Percentiles rank a stretch among this genome's conserved stretches.
Conservation (phyloP, 1,139 yeast species). For the Nakaseomyces bracarensis region DNA sequence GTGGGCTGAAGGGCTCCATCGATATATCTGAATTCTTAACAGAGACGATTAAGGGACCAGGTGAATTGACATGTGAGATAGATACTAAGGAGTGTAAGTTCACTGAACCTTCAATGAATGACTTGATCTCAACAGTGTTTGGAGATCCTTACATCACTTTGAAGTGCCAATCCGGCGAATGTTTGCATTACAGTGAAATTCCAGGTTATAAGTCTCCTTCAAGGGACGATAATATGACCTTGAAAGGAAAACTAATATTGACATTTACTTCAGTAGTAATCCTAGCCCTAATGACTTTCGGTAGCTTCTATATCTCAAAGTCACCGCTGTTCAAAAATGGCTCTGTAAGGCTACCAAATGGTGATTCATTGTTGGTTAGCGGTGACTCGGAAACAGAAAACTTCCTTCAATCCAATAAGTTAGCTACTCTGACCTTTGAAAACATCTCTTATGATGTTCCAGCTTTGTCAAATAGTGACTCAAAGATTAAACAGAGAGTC, state of each 20-base stretch:
- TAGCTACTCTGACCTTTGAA: slow-evolving; percentile 65
- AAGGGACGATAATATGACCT: slow-evolving; percentile 43
- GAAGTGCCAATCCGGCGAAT: slow-evolving; percentile 77
- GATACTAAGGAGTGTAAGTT: slow-evolving; percentile 51
- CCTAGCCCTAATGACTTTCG: slow-evolving; percentile 27
- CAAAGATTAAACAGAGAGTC: slow-evolving; percentile 41
- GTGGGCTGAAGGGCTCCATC: slow-evolving; percentile 90
- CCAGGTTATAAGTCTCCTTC: slow-evolving; percentile 77
- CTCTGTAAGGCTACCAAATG: slow-evolving; percentile 31
- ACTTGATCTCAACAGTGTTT: slow-evolving; percentile 76
- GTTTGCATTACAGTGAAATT: slow-evolving; percentile 82
- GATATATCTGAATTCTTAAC: slow-evolving; percentile 89
- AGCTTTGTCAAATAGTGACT: slow-evolving; percentile 13
- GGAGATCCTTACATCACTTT: slow-evolving; percentile 87
- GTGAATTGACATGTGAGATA: slow-evolving; percentile 62
- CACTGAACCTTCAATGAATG: slow-evolving; percentile 95
- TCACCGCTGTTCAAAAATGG: slow-evolving; percentile 51
- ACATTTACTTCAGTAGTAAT: slow-evolving; percentile 34
- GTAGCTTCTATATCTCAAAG: slow-evolving; percentile 46
- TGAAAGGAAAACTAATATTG: slow-evolving; percentile 41
- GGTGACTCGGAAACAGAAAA: slow-evolving; percentile 36
- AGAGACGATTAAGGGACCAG: slow-evolving; percentile 88
- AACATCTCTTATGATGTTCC: slow-evolving; percentile 53
- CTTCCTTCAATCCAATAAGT: slow-evolving; percentile 55
- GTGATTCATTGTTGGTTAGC: slow-evolving; percentile 15